Base-by-base conservation (phyloP, 225 moss, liverwort and hornwort genomes). In the Pleurozium schreberi region DNA sequence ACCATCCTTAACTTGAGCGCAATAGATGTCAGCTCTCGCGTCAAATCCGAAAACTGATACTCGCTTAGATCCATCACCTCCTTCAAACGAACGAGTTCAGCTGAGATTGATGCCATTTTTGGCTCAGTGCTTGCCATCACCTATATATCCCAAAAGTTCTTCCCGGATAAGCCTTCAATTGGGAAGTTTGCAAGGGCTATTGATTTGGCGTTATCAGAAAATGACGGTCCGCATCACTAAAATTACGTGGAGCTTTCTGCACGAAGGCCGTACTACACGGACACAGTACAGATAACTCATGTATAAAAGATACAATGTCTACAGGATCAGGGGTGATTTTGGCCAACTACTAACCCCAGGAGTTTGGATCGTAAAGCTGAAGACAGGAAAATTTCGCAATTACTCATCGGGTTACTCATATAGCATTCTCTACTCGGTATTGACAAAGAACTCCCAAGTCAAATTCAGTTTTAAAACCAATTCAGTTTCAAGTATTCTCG, bases 61-160 rank as follows among this genome's bases (percentile, higher is more conserved):
- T 85, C 93, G 88, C 92, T 93, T 62, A 92, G 82, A 62, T 85
- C 93, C 87, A 92, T 89, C 38, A 91, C 71, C 85, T 95, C 96
- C 74, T 87, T 95, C 65, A 89, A 75, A 70, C 81, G 96, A 84
- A 88, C 85, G 53, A 98, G 87, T 70, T 98, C 98, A 49, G 93
- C 95, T 87, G 94, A 95, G 69, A 96, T 58, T 53, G 92, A 89
- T 58, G 75, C 88, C 42, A 98, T 63, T 90, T 94, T 98, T 60
- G 96, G 96, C 84, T 97, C 98, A 85, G 91, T 94, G 82, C 95
- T 92, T 83, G 92, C 93, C 96, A 98, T 95, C 63, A 97, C 97
- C 98, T 98, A 92, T 18, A 89, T 67, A 90, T n/a, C 71, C 55
- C 76, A 77, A 75, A 61, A 25, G 6, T n/a, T 62, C 47, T 84